Evolutionary conservation across 805 yeast genomes (phyloP).

Genomic region (Myxozyma mucilagina): DNA sequence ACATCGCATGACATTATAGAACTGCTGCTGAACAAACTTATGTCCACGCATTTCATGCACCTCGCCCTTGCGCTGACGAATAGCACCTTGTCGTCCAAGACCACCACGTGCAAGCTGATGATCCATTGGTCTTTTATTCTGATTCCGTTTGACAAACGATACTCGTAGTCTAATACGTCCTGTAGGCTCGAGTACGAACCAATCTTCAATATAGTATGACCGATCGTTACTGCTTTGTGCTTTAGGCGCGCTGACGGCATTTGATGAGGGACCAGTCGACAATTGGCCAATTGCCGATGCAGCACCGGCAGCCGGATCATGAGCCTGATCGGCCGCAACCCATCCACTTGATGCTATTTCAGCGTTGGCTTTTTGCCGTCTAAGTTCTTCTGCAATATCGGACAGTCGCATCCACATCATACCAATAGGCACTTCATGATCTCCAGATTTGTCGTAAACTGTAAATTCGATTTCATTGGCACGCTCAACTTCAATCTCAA

Average conservation of each 20-base stretch:
- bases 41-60: slow-evolving; percentile 85
- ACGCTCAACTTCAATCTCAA: slow-evolving; percentile 76
- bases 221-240: not conserved
- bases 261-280: not conserved
- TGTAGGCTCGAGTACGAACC: slow-evolving; percentile 92
- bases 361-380: slow-evolving; percentile 81
- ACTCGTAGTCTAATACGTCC: slow-evolving; percentile 82
- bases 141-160: slow-evolving; percentile 72
- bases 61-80: slow-evolving; percentile 76
- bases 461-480: slow-evolving; percentile 91
- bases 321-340: slow-evolving; percentile 65
- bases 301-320: slow-evolving; percentile 1
- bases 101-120: slow-evolving; percentile 51
- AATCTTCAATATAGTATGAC: slow-evolving; percentile 56
- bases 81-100: slow-evolving; percentile 95
- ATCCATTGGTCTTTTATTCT: slow-evolving; percentile 47
- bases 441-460: slow-evolving; percentile 70
- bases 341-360: slow-evolving; percentile 76
- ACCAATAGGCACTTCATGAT: slow-evolving; percentile 78
- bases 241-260: too few relatives aligned
- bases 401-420: slow-evolving; percentile 86
- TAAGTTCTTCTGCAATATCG: slow-evolving; percentile 91
- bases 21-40: slow-evolving; percentile 91
- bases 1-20: slow-evolving; percentile 95
- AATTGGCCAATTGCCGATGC: slow-evolving; percentile 3